These are phyloP conservation scores for Malus domestica DNA, from an alignment of 306 rosid genomes.

Conservation along the genomic window DNA sequence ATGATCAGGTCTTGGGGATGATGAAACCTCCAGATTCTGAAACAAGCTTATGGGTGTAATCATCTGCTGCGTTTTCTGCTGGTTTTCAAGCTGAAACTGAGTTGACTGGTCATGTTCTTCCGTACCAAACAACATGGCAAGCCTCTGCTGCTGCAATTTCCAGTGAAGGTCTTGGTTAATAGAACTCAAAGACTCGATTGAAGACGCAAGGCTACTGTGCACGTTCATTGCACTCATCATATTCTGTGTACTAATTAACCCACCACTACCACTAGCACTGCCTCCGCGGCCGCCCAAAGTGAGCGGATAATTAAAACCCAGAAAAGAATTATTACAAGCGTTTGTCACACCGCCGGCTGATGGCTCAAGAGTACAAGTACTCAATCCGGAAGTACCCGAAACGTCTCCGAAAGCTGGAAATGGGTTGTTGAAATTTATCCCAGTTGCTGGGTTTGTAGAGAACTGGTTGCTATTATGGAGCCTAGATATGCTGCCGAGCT, in stretches of 20 bases:
- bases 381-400: conserved; percentile 24
- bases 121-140: conserved; percentile 54
- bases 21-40: conserved; percentile 31
- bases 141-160: conserved; percentile 83
- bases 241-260: conserved; percentile 24
- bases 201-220: conserved; percentile 49
- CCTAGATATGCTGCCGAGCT: conserved; percentile 41
- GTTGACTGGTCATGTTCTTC: neutral
- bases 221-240: conserved; percentile 38
- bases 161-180: conserved; percentile 95
- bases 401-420: conserved; percentile 38
- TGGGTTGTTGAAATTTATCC: conserved; percentile 34
- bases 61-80: neutral
- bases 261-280: conserved; percentile 9
- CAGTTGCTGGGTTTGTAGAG: conserved; percentile 13
- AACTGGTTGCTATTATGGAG: conserved; percentile 16
- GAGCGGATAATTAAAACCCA: conserved; percentile 41
- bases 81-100: neutral
- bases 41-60: conserved; percentile 17
- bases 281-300: conserved; percentile 18
- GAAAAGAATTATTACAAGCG: conserved; percentile 19
- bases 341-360: neutral
- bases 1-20: neutral
- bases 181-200: conserved; percentile 81
- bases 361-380: conserved; percentile 30